phyloP scores from a whole-genome alignment of 2,329 filamentous ascomycete genomes.

The Aureobasidium uvarum region DNA sequence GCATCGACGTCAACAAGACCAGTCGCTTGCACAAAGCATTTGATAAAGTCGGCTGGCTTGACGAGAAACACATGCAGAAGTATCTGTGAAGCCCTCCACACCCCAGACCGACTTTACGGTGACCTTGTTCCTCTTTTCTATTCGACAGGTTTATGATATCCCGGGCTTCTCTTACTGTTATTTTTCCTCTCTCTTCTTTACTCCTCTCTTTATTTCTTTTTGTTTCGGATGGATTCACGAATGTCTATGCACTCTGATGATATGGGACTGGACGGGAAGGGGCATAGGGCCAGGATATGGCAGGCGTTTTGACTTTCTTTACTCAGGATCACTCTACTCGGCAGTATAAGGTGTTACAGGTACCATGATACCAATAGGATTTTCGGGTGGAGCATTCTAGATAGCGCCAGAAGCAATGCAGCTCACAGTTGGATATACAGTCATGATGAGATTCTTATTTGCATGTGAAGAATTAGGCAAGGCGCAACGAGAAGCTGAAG shows the following conservation, averaged over 20 bases:
- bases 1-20: conserved; percentile 94
- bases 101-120: background rate
- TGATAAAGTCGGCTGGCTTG: conserved; percentile 81
- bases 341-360: conserved; percentile 9
- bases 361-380: background rate
- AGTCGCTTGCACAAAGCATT: conserved; percentile 90
- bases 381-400: background rate
- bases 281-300: background rate
- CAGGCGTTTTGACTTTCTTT: background rate
- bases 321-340: conserved; percentile 8
- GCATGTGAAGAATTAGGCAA: background rate
- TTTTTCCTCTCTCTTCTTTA: background rate
- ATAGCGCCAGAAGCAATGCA: conserved; percentile 11
- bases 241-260: conserved; percentile 24
- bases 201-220: background rate
- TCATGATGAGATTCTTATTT: background rate
- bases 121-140: background rate
- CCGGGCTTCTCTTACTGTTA: background rate
- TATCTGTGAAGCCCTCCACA: conserved; percentile 23
- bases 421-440: background rate
- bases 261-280: background rate
- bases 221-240: background rate
- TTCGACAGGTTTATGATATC: background rate
- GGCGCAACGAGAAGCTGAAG: background rate
- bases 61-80: conserved; percentile 39